Evolutionary conservation across 2,329 filamentous ascomycete genomes (phyloP), one percentile per base, ranked within the genome.

Genomic region (Fusarium dimerum): DNA sequence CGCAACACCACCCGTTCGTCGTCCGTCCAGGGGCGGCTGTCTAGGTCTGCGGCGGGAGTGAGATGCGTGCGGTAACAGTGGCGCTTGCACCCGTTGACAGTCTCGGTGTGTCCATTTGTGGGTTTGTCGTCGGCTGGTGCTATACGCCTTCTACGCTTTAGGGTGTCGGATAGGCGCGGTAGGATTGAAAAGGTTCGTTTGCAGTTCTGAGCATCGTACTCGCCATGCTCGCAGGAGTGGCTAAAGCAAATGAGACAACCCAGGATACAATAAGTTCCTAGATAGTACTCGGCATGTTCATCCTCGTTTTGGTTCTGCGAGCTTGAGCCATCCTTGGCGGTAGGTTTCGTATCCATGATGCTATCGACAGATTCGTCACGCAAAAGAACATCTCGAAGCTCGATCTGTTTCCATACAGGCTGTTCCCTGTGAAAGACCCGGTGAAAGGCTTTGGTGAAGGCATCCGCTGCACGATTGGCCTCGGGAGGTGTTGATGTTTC

Each of bases 141-240:
- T 18, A 51, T 48, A 32, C 51, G 60, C 16, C 66, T 62, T 39
- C 66, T 64, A 26, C 59, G 61, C 48, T 62, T 68, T n/a, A 72
- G 50, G 10, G 64, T 62, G 34, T 72, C 68, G 6, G 69, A 69
- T 10, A 72, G 62, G n/a, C 62, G 64, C 6, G 68, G 66, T 6
- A 67, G 62, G 40, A 83, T 71, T 3, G 79, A 81, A 60, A 84
- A 80, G 3, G 77, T 79, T 34, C 78, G 75, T 60, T 82, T 80
- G 53, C 81, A 65, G 43, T 76, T 76, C 43, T 69, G 80, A 46
- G 79, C 77, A 49, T 82, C 78, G 47, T 83, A 84, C 48, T 84
- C 81, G 43, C 82, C 82, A 56, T 85, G 82, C 61, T 85, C 82
- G 53, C 82, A 85, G 12, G 81, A 83, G 64, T 84, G 78, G 46